These are phyloP conservation scores for Cytospora piceicola DNA, from an alignment of 2,329 filamentous ascomycete species.

Conservation along the genomic window DNA sequence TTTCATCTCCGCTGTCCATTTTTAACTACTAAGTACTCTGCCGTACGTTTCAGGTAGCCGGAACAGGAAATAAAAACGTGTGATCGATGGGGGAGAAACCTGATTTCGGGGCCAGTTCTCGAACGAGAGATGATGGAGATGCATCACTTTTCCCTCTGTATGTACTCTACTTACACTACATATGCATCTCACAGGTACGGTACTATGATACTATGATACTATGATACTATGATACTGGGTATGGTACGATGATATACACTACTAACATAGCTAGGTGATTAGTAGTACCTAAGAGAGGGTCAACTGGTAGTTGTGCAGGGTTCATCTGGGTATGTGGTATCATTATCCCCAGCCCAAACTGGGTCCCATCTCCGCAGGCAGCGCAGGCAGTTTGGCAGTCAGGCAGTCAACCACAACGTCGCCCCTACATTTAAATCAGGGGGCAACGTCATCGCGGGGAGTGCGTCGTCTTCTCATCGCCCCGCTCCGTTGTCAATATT, in stretches of 20 bases:
- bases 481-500: constrained; percentile 4
- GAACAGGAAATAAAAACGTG: constrained; percentile 18
- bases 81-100: constrained; percentile 22
- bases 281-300: no score
- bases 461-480: constrained; percentile 8
- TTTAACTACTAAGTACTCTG: constrained; percentile 10
- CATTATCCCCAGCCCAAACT: not conserved
- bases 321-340: not conserved
- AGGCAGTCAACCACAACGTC: not conserved
- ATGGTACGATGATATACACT: no score
- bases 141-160: not conserved
- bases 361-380: not conserved
- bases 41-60: constrained; percentile 28
- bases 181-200: not conserved
- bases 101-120: constrained; percentile 13
- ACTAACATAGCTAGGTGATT: no score
- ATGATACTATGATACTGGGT: no score
- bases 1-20: constrained; percentile 28
- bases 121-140: not conserved
- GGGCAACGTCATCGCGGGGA: constrained; percentile 25
- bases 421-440: not conserved
- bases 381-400: no score
- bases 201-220: no score
- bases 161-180: not conserved
- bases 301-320: not conserved